These are phyloP conservation scores for Blastomyces silverae DNA, from an alignment of 2,329 filamentous ascomycete species.

Conservation along the genomic window DNA sequence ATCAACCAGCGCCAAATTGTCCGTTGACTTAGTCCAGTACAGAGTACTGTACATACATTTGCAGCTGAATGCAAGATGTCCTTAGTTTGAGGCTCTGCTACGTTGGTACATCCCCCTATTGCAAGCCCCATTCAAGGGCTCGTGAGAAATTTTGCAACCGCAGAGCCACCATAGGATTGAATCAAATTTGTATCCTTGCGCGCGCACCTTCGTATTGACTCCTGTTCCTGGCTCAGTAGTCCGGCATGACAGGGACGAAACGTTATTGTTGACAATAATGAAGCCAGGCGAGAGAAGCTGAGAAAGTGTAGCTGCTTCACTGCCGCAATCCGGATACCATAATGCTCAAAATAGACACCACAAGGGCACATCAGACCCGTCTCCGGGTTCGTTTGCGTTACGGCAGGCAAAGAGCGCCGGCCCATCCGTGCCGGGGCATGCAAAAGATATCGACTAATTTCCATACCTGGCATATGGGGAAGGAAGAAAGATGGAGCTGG, in stretches of 20 bases:
- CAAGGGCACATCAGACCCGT: conserved; percentile 7
- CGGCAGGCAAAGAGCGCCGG: too few species aligned
- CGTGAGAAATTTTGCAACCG: background rate
- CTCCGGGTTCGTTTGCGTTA: too few species aligned
- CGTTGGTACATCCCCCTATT: too few species aligned
- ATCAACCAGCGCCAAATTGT: background rate
- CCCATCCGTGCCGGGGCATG: background rate
- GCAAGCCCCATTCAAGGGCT: background rate
- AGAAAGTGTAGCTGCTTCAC: conserved; percentile 1
- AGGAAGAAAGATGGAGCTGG: background rate
- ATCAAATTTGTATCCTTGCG: background rate
- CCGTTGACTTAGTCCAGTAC: background rate
- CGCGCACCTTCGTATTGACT: conserved; percentile 1
- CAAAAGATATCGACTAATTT: background rate
- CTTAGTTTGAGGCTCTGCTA: conserved; percentile 12
- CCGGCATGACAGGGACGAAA: background rate
- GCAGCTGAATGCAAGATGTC: background rate
- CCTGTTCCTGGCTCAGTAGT: background rate
- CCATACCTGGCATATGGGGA: background rate
- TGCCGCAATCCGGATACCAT: background rate
- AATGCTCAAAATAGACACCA: background rate
- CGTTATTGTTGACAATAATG: background rate
- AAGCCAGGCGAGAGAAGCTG: background rate
- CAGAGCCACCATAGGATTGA: background rate
- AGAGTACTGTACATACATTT: too few species aligned